phyloP scores from a whole-genome alignment of 495 filamentous ascomycete species.

The Penicillium simplicissimum region DNA sequence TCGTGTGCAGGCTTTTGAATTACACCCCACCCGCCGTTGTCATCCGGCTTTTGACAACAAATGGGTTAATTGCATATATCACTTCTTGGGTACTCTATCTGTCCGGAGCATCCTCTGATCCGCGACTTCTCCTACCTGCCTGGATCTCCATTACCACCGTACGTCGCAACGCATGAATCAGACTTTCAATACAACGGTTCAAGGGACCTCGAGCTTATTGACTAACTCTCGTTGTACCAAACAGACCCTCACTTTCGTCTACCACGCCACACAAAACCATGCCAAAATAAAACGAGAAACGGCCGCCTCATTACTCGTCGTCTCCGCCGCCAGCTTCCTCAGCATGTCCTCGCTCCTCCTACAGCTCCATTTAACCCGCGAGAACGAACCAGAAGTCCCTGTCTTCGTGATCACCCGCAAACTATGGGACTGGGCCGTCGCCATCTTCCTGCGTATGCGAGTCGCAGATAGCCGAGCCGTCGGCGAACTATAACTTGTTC shows the following conservation, averaged over 20 bases:
- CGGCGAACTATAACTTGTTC: constrained; percentile 26
- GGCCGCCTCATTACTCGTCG: constrained; percentile 71
- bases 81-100: constrained; percentile 79
- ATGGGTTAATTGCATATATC: constrained; percentile 75
- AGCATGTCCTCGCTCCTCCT: constrained; percentile 70
- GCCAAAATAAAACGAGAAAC: constrained; percentile 82
- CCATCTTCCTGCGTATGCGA: constrained; percentile 46
- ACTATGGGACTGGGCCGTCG: constrained; percentile 45
- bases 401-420: constrained; percentile 55
- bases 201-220: not conserved
- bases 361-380: constrained; percentile 66
- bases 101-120: constrained; percentile 71
- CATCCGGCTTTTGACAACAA: constrained; percentile 78
- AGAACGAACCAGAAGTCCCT: constrained; percentile 64
- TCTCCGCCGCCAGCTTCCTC: constrained; percentile 73
- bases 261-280: constrained; percentile 79
- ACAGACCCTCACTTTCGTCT: constrained; percentile 73
- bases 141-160: constrained; percentile 86
- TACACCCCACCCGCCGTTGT: constrained; percentile 85
- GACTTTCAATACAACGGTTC: no score
- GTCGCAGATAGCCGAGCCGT: constrained; percentile 32
- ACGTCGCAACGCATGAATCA: constrained; percentile 18
- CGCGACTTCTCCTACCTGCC: constrained; percentile 75
- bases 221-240: not conserved
- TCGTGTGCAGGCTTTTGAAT: constrained; percentile 66